Evolutionary conservation across 163 green algal species (phyloP), one percentile per base, ranked within the genome.

Genomic region (Chlamydomonas reinhardtii): DNA sequence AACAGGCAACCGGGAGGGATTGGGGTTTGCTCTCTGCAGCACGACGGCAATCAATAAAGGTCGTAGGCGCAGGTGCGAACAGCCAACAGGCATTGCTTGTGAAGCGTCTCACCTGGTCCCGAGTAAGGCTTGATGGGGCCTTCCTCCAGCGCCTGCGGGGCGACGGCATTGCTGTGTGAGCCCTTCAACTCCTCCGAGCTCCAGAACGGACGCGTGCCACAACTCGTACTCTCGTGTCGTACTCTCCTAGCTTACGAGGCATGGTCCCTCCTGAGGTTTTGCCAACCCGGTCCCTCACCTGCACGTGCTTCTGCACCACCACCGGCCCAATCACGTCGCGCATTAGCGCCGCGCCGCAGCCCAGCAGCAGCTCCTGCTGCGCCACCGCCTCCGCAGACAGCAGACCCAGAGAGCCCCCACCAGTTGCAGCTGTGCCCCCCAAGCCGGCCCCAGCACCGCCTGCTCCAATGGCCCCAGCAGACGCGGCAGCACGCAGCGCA

Each of bases 301-400:
- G 82, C 72, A 82, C 61, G 82, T 87, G 82, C 25, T 32, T 29
- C 39, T 87, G 82, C 56, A 87, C 72, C 48, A 87, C 61, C 56
- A 82, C 52, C 4, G 48, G 32, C 22, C 82, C 61, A 0, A 87
- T 71, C 22, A 43, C 4, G 32, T 48, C 24, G 20, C n/a, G 61
- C 35, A 87, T 4, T 5, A 87, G 29, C 22, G n/a, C 37, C 29
- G 82, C 72, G 17, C 74, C 39, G n/a, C 61, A 69, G 12, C 19
- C 61, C 20, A 39, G 29, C n/a, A 87, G 20, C 59, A 79, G 48
- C 43, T 87, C 82, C 72, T 87, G 82, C 71, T 75, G 70, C 82
- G 61, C 35, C 39, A 87, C 82, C 72, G 54, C 61, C 29, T 65
- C 43, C 11, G 29, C 56, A 0, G 72, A 12, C 71, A 87, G 32